Conservation (phyloP, 2,329 filamentous ascomycete species). For the Juglanconis oblonga region DNA sequence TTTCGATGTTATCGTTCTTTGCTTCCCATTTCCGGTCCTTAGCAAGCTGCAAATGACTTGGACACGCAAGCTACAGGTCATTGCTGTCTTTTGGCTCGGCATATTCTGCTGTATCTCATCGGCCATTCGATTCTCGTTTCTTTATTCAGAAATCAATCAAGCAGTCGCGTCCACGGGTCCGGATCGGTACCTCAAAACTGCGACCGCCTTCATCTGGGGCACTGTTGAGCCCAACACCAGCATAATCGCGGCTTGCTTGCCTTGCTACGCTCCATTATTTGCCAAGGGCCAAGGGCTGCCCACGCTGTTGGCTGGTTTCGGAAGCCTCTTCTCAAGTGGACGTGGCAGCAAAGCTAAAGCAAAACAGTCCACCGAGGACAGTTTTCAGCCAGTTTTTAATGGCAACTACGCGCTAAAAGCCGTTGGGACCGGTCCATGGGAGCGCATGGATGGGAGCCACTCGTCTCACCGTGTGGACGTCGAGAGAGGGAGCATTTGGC, state of each 20-base stretch:
- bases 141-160: neutral
- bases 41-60: neutral
- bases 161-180: neutral
- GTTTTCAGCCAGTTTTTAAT: neutral
- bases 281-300: neutral
- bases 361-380: neutral
- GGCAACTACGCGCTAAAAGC: neutral
- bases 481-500: neutral
- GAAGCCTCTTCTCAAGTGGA: neutral
- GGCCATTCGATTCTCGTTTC: neutral
- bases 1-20: neutral
- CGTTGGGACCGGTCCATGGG: neutral
- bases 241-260: conserved; percentile 19
- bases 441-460: neutral
- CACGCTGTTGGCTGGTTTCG: neutral
- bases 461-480: neutral
- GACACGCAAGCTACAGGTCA: neutral
- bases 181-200: neutral
- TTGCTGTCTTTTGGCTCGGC: neutral
- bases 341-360: neutral
- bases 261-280: neutral
- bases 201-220: conserved; percentile 11
- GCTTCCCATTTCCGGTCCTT: neutral
- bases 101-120: neutral
- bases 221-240: conserved; percentile 17